Evolutionary conservation across 805 yeast genomes (phyloP), one percentile per base, ranked within the genome.

Genomic region (Metschnikowia corniflorae): DNA sequence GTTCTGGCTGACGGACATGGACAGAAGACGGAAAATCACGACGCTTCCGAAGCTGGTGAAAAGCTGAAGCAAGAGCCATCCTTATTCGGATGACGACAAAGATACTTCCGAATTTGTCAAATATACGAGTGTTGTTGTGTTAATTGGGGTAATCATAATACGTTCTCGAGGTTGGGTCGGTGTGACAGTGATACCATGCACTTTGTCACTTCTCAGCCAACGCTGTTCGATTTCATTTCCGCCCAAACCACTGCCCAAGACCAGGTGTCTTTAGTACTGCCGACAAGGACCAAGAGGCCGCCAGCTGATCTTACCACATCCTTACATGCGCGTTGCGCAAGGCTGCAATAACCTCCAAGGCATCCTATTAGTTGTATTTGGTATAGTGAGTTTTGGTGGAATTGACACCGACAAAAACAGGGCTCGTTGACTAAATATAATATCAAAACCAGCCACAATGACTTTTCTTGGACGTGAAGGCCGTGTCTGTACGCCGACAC

Each of bases 281-380:
- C 7, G 36, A 36, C 28, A 36, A 27, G 23, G 30, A 29, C 33
- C 29, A n/a, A 7, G 40, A 35, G 15, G 31, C 35, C 6, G 25
- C 33, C 5, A 24, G 12, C 5, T 16, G 23, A 9, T 24, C 13
- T 9, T 35, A 35, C 16, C 25, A 35, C 33, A 86, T 86, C 57
- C 61, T 86, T 40, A 95, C 95, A 0, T 46, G 68, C 41, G 71
- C 71, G 39, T 58, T 86, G 64, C 77, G 70, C 31, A 53, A 63
- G 24, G 73, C 74, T 35, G 89, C 88, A 0, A 48, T 73, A 27
- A 82, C 77, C 37, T 49, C 69, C 27, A 68, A 71, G 32, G 68
- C 69, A 27, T 75, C 75, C 0, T 85, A 81, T 54, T 82, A 89
- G 0, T 61, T 85, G 37, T 82, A 65, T 49, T 65, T 85, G 73